Base-by-base conservation (phyloP, 495 filamentous ascomycete species). In the Margaritispora aquatica region DNA sequence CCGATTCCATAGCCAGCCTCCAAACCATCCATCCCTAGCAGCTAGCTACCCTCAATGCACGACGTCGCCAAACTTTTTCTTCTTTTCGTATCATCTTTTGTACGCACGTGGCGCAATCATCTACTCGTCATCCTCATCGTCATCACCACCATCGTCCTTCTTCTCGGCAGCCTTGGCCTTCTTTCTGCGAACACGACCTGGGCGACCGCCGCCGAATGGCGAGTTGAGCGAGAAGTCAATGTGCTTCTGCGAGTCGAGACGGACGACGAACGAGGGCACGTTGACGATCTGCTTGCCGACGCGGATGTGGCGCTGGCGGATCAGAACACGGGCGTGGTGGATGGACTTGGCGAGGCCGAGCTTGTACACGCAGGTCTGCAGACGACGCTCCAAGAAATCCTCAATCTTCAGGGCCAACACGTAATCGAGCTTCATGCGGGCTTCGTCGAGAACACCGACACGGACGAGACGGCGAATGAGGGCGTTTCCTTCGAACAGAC, bases 371-470 rank as follows among this genome's bases (percentile, higher is more conserved):
- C 94, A 96, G 68, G 94, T 98, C 85, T 98, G 83, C 66, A 98
- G 92, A 80, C 94, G 90, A 70, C 94, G 92, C 87, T 98, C 94
- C 79, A 98, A 84, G 87, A 98, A 98, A 76, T 98, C 94, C 77
- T 98, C 95, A 70, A 89, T 86, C 81, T 92, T 92, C 63, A 98
- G 88, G 75, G 94, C 94, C 70, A 98, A 83, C 72, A 98, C 94
- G 89, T 98, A 98, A 95, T 98, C 94, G 82, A 98, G 92, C 88
- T 96, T 98, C 95, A 97, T 98, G 85, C 95, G 94, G 75, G 90
- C 88, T 84, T 98, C 94, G 75, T 98, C 94, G 75, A 98, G 89
- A 72, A 98, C 94, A 89, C 94, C 94, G 73, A 97, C 92, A 77
- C 94, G 95, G 69, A 98, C 95, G 58, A 98, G 91, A 86, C 94